Conservation (phyloP, 2,329 filamentous ascomycete genomes). For the Dactylellina parvicollis region DNA sequence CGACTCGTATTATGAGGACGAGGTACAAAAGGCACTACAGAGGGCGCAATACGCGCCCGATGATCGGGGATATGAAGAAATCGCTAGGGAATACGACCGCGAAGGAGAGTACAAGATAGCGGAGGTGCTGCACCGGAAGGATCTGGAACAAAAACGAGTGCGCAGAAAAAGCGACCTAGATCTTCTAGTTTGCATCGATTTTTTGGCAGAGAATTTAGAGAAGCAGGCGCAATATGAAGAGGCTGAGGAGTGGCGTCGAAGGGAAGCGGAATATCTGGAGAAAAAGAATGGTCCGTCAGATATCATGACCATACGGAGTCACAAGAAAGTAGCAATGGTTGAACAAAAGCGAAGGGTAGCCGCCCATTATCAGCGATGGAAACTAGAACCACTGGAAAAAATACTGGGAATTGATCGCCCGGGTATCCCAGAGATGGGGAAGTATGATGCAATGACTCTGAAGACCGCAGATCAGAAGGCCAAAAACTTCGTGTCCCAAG, state of each 20-base stretch:
- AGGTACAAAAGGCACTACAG: background rate
- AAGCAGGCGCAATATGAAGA: background rate
- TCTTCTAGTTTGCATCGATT: background rate
- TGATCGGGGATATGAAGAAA: background rate
- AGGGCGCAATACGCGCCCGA: background rate
- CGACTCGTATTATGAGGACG: background rate
- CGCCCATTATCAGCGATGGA: background rate
- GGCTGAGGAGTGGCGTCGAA: background rate
- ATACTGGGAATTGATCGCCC: background rate
- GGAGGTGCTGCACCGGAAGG: background rate
- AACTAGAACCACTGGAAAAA: background rate
- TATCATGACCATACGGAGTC: background rate
- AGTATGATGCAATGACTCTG: background rate
- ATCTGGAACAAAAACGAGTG: background rate
- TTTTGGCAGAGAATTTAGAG: too few species aligned
- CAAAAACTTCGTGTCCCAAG: background rate
- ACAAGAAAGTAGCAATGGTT: too few species aligned
- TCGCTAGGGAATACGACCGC: background rate
- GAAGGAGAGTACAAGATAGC: background rate
- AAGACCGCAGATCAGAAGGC: background rate
- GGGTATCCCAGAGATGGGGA: background rate
- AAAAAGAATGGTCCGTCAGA: background rate
- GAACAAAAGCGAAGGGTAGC: too few species aligned
- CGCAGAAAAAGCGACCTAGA: background rate
- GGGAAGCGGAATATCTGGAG: too few species aligned